Evolutionary conservation across 257 asterid genomes (phyloP), one percentile per base, ranked within the genome.

Genomic region (Jasminum sambac): DNA sequence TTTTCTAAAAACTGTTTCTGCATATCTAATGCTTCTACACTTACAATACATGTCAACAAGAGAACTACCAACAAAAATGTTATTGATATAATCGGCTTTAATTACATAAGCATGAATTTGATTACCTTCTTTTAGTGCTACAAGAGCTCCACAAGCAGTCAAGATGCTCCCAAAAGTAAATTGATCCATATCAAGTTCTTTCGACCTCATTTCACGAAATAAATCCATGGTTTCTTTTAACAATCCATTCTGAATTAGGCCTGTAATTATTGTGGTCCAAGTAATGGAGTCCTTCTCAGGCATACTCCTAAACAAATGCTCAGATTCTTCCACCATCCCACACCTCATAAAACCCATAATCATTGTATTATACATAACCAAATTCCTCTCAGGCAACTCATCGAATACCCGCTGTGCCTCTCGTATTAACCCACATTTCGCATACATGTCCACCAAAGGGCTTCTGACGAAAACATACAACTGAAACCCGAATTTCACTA

Each of bases 11-110:
- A 89, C 83, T 19, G 39, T 77, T 78, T 85, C 97, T 9, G 98
- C 96, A 63, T 81, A 87, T 55, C 71, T 87, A 71, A 91, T 80
- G 74, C 80, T 81, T 79, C 80, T 75, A 76, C 98, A 91, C 84
- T 95, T 95, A 0, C 90, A 86, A 79, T 91, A 88, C 96, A 87
- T 88, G 81, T 89, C 98, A 75, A 95, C 84, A 72, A 91, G 93
- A 24, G 97, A 90, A 83, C 98, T 95, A 41, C 92, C 89, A n/a
- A 88, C 99, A 73, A 86, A 91, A 42, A 89, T 80, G 59, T 88
- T 95, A 48, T 84, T 83, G 44, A 73, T 68, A 66, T 89, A 80
- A 76, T 82, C 80, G 21, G 88, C 87, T 83, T 89, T 81, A 38
- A 86, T 76, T 16, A 84, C 72, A 76, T 76, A 91, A 39, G 85